Evolutionary conservation across 139 green algal species (phyloP), one percentile per base, ranked within the genome.

Genomic region (Chlorella sp.): DNA sequence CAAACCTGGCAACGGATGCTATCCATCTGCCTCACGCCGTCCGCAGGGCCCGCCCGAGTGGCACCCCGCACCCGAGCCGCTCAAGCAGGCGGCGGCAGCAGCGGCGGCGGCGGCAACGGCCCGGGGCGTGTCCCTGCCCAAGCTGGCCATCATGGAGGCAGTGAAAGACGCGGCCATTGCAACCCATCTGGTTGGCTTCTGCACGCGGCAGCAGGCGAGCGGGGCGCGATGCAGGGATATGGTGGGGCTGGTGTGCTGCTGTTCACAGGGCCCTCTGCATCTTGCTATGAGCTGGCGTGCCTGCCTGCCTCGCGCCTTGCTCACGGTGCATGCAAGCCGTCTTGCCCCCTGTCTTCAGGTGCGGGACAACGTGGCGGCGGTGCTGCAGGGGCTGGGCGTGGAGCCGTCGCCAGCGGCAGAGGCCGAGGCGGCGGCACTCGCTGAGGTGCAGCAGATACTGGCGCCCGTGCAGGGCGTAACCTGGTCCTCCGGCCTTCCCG

Each of bases 121-220:
- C 0, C 43, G 74, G 3, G 92, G 92, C 7, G 78, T 90, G 28
- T 88, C 93, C 85, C 84, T 98, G 13, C 44, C 92, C 0, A 84
- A 89, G 72, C 85, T 98, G 38, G 95, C 93, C 2, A 77, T 98
- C 32, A 89, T 89, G 75, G 87, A 93, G 48, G 87, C 89, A 0
- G 65, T 98, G 64, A 56, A 82, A 73, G 88, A 91, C 48, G 83
- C 81, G 28, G 74, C 80, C 75, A 94, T 98, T 48, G 80, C 94
- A 2, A 93, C 92, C 19, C 94, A 89, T 17, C 90, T 98, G 3
- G 92, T 98, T 24, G 95, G 96, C 78, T 95, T 98, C 90, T 84
- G 76, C 72, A 94, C 79, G 20, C 58, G n/a, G 2, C 83, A 93
- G 26, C 72, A 94, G 83, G 92, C 92, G 22, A 16, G 76, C 1